Evolutionary conservation across 345 rosid species (phyloP).

Genomic region (Ricinus communis): DNA sequence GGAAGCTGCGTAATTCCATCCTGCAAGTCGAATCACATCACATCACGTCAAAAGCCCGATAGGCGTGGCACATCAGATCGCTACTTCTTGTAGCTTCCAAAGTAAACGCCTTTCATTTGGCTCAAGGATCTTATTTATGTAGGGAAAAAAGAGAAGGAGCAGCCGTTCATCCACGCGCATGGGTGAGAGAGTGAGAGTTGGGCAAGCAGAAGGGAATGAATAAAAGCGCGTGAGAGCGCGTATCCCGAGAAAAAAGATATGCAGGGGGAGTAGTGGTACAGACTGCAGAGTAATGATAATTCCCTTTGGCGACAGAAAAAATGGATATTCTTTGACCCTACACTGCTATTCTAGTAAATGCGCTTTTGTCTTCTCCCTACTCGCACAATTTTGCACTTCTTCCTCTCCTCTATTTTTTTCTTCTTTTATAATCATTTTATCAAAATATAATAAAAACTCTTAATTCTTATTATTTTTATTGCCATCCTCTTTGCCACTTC

Average conservation of each 20-base stretch:
- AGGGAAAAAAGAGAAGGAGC: too few relatives aligned
- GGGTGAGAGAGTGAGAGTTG: not conserved
- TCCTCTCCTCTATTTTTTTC: not conserved
- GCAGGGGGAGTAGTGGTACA: not conserved
- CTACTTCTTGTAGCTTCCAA: not conserved
- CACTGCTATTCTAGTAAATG: constrained; percentile 23
- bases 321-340: constrained; percentile 1
- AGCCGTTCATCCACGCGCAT: constrained; percentile 9
- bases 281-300: constrained; percentile 40
- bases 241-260: constrained; percentile 25
- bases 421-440: not conserved
- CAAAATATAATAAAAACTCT: too few relatives aligned
- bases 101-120: constrained; percentile 7
- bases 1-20: not conserved
- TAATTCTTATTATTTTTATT: too few relatives aligned
- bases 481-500: too few relatives aligned
- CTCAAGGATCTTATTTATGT: not conserved
- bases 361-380: constrained; percentile 31
- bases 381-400: not conserved
- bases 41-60: not conserved
- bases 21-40: constrained; percentile 7
- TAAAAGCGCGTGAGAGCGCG: constrained; percentile 25
- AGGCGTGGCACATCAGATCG: not conserved
- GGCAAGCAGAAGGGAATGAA: not conserved
- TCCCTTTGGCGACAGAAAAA: constrained; percentile 19